Percentiles rank a stretch among this genome's conserved stretches.
Evolutionary conservation across 257 asterid genomes (phyloP).

Genomic region (Asclepias syriaca): DNA sequence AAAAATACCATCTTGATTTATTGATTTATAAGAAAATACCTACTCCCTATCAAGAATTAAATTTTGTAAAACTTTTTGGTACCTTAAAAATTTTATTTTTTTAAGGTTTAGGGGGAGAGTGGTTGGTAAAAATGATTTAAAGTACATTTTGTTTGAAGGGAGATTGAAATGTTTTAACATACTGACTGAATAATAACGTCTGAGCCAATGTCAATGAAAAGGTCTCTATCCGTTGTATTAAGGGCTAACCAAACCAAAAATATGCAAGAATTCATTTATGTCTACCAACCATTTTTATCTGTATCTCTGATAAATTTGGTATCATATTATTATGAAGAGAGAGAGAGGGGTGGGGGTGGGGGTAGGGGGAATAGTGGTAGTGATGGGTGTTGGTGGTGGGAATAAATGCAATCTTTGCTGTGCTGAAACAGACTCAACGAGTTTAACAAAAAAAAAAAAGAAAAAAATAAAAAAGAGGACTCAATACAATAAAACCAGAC

Average conservation of each 20-base stretch:
- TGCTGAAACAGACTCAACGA: slow-evolving; percentile 35
- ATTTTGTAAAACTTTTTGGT: too few species aligned
- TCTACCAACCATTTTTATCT: slow-evolving; percentile 13
- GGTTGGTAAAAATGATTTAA: too few species aligned
- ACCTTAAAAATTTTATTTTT: too few species aligned
- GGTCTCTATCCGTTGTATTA: not conserved
- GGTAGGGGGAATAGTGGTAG: slow-evolving; percentile 12
- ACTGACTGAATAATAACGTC: not conserved
- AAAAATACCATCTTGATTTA: too few species aligned
- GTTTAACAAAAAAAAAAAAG: too few species aligned
- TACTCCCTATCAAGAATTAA: too few species aligned
- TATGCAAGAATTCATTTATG: not conserved
- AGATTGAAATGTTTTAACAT: not conserved
- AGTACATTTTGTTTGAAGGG: too few species aligned
- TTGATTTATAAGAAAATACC: too few species aligned
- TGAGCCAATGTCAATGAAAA: not conserved
- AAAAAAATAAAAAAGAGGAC: not conserved
- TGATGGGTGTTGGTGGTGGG: slow-evolving; percentile 37
- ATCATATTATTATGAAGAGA: not conserved
- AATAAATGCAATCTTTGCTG: slow-evolving; percentile 53
- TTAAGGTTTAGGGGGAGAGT: too few species aligned
- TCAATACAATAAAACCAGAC: slow-evolving; percentile 22
- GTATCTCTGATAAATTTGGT: slow-evolving; percentile 8
- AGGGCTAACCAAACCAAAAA: not conserved
- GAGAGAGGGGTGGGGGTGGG: not conserved